These are phyloP conservation scores for Gossypium trilobum DNA, from an alignment of 441 rosid species.

Conservation along the genomic window DNA sequence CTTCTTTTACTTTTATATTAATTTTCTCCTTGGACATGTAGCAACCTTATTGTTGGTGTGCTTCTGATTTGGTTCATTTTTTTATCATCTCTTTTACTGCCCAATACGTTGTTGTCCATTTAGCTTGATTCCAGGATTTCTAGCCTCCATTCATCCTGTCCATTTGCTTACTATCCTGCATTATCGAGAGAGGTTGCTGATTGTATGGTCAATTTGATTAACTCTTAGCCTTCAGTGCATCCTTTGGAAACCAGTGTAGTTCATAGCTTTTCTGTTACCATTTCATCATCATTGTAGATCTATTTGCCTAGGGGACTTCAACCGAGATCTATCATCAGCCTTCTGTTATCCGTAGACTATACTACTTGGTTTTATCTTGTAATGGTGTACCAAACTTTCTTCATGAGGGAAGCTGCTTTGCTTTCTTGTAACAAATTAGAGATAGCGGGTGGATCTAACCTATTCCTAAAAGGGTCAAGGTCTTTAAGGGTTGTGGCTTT, in stretches of 20 bases:
- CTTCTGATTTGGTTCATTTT: not conserved
- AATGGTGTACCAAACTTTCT: not conserved
- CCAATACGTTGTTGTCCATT: not conserved
- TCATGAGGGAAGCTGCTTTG: not conserved
- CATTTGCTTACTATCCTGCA: not conserved
- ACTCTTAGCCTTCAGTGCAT: not conserved
- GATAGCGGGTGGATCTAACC: not conserved
- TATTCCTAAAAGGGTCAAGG: conserved; percentile 1
- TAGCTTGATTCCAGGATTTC: not conserved
- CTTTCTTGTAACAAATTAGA: not conserved
- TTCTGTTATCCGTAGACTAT: not conserved
- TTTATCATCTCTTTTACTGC: not conserved
- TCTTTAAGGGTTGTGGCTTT: not conserved
- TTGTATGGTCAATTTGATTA: not conserved
- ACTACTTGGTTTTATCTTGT: not conserved
- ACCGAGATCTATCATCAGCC: not conserved
- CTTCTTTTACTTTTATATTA: not conserved
- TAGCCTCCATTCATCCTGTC: not conserved
- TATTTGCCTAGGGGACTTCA: not conserved
- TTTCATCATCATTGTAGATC: not conserved
- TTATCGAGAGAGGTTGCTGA: not conserved
- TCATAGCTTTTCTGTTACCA: not conserved
- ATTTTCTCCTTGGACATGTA: not conserved
- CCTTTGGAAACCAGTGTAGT: not conserved
- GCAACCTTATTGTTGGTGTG: not conserved